Percentiles rank a stretch among this genome's conserved stretches.
phyloP scores from a whole-genome alignment of 495 filamentous ascomycete genomes.

The Penicillium parvum region DNA sequence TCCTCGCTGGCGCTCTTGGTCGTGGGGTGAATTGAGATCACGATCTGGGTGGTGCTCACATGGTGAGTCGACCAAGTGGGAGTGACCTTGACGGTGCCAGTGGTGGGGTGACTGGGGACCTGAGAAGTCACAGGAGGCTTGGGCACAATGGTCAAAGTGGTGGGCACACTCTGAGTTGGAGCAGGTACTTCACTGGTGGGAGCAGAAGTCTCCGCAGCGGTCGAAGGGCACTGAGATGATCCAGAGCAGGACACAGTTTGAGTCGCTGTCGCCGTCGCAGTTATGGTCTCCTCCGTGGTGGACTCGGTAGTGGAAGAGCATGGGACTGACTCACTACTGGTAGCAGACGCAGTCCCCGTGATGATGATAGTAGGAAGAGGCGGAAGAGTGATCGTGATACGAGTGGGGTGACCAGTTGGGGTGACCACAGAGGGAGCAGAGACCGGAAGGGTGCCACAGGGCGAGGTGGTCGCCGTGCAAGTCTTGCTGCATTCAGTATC shows the following conservation, averaged over 20 bases:
- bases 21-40: no score
- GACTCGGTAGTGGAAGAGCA: neutral
- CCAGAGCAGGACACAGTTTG: neutral
- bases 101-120: neutral
- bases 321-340: no score
- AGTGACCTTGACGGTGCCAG: neutral
- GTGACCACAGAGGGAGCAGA: no score
- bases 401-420: no score
- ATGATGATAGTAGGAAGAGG: neutral
- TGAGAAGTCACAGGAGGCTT: neutral
- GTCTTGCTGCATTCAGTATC: no score
- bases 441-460: no score
- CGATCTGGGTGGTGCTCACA: no score
- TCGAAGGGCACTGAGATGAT: no score
- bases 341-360: neutral
- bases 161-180: neutral
- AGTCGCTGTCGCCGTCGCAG: neutral
- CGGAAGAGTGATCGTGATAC: neutral
- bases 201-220: neutral
- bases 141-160: neutral
- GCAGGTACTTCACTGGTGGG: no score
- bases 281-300: no score
- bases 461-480: no score
- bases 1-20: neutral
- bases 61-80: no score